These are phyloP conservation scores for Aspergillus sp. DNA, from an alignment of 2,329 filamentous ascomycete species.

Conservation along the genomic window DNA sequence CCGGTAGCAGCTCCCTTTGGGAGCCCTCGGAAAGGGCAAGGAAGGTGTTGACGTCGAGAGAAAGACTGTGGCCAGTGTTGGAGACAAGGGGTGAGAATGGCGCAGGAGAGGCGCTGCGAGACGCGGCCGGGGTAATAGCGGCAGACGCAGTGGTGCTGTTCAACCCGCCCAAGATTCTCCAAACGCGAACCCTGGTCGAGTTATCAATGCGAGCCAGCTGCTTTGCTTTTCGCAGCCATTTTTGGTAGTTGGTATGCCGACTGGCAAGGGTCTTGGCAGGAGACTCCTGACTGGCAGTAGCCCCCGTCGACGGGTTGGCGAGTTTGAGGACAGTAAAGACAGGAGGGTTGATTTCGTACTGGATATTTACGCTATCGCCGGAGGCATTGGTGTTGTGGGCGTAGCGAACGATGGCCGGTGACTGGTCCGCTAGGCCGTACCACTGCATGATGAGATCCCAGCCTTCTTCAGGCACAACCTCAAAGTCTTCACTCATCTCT, in stretches of 20 bases:
- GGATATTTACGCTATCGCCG: slow-evolving; percentile 67
- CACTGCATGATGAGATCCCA: slow-evolving; percentile 81
- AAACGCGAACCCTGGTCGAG: slow-evolving; percentile 76
- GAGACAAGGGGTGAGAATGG: slow-evolving; percentile 48
- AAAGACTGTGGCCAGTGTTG: slow-evolving; percentile 53
- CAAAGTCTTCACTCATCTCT: slow-evolving; percentile 69
- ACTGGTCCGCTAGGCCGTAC: slow-evolving; percentile 76
- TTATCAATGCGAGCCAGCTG: slow-evolving; percentile 67
- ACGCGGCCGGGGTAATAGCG: slow-evolving; percentile 49
- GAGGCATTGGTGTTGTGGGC: slow-evolving; percentile 74
- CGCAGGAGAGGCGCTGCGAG: slow-evolving; percentile 49
- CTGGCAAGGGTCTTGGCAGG: slow-evolving; percentile 73
- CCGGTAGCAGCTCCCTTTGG: slow-evolving; percentile 65
- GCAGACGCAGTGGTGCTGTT: slow-evolving; percentile 50
- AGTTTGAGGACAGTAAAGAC: slow-evolving; percentile 85
- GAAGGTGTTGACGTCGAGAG: slow-evolving; percentile 68
- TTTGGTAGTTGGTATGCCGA: slow-evolving; percentile 69
- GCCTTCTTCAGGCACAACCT: slow-evolving; percentile 75
- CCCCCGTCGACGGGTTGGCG: slow-evolving; percentile 61
- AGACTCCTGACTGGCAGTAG: slow-evolving; percentile 61
- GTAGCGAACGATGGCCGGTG: slow-evolving; percentile 72
- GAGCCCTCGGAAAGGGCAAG: slow-evolving; percentile 63
- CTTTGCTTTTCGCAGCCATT: slow-evolving; percentile 79
- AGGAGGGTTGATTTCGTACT: slow-evolving; percentile 83
- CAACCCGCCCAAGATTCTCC: slow-evolving; percentile 61